Evolutionary conservation across 2,329 filamentous ascomycete genomes (phyloP), one percentile per base, ranked within the genome.

Genomic region (Aspergillus fructus): DNA sequence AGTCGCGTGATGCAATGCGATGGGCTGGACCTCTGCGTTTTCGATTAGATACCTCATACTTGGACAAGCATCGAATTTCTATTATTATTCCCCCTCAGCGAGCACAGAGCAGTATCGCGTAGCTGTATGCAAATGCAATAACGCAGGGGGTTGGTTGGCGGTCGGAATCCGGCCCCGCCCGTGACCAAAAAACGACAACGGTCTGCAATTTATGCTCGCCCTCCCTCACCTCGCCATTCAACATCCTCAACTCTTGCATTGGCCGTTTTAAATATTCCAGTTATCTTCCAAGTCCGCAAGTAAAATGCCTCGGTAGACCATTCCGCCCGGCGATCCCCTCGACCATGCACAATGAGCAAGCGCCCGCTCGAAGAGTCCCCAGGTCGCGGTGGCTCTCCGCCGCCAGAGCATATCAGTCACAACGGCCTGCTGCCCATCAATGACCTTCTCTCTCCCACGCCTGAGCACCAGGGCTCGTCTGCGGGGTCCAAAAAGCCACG

Each of bases 271-370:
- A 15, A 9, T 39, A 24, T 37, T 43, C 12, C 49, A 11, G 39
- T 11, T n/a, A 21, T 53, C 7, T 19, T 24, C 21, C 5, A 12
- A 30, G 3, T 6, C 19, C 19, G 17, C 15, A 17, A 47, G 19
- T n/a, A 46, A 42, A 21, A 47, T 53, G 51, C 33, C 11, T n/a
- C 23, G n/a, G 40, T 53, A 41, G 27, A n/a, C 17, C 17, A 23
- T 33, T 12, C n/a, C 13, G 12, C 24, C 30, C 33, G 33, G 41
- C 34, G 17, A 53, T 24, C 9, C 6, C 3, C 23, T 41, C 41
- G 58, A 68, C 58, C 65, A 70, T 69, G 69, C 70, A 71, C 64
- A 60, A 74, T 74, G 71, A 72, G 65, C 71, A 74, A 74, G 69
- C 70, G 71, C 59, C 66, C 67, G 37, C 65, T 68, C 62, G 69